Evolutionary conservation across 1,284 basidiomycete species (phyloP).

Genomic region (Cryptococcus sp.): DNA sequence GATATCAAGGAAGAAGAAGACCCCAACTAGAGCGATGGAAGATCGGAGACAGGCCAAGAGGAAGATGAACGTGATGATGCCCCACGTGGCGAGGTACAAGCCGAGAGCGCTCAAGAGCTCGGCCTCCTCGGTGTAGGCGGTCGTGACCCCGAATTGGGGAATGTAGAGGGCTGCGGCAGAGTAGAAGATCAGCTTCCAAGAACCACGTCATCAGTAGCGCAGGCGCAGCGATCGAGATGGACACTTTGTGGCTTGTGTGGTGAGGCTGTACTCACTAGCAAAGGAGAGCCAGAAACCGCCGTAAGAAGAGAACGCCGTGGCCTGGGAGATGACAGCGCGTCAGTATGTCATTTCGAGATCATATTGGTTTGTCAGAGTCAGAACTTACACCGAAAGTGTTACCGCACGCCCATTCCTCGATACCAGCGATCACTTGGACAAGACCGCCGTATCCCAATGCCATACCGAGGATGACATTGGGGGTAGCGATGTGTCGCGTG

Average conservation of each 20-base stretch:
- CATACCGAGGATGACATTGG: conserved; percentile 81
- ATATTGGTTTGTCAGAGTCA: background rate
- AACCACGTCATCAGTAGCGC: background rate
- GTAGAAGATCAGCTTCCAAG: background rate
- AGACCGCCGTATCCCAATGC: conserved; percentile 80
- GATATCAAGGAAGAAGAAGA: conserved; percentile 72
- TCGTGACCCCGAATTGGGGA: conserved; percentile 58
- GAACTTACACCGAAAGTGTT: conserved; percentile 58
- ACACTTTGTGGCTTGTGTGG: background rate
- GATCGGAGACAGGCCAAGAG: conserved; percentile 65
- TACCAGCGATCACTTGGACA: conserved; percentile 63
- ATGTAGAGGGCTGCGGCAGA: conserved; percentile 39
- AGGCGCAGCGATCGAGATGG: background rate
- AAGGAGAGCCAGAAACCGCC: conserved; percentile 84
- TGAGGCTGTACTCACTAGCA: conserved; percentile 25
- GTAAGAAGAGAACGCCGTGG: conserved; percentile 75
- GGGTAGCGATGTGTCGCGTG: conserved; percentile 54
- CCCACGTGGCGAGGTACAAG: conserved; percentile 55
- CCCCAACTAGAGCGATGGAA: conserved; percentile 63
- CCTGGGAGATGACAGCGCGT: conserved; percentile 13
- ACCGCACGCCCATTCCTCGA: conserved; percentile 70
- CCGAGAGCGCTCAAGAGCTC: conserved; percentile 58
- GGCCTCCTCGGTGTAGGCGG: conserved; percentile 40
- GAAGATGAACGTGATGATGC: conserved; percentile 43
- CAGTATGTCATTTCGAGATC: background rate